Base-by-base conservation (phyloP, 768 basidiomycete species). In the Pisolithus marmoratus region DNA sequence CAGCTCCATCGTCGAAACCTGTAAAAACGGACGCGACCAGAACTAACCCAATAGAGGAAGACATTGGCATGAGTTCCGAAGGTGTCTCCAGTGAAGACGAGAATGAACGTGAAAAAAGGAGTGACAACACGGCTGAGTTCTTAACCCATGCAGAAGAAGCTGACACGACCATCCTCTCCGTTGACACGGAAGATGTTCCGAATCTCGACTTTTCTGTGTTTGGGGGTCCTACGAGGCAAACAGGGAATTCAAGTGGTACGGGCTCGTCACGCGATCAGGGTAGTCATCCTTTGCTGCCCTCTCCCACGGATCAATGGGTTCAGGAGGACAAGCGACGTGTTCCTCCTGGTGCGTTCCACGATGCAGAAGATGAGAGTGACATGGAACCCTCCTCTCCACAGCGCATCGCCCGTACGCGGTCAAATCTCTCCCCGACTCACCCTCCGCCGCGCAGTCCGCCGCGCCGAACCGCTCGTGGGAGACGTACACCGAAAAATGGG, bases 311-410 rank as follows among this genome's bases (percentile, higher is more conserved):
- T 47, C 27, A 52, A 31, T 20, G 55, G 59, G 7, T 59, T 41
- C 38, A 57, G 38, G 44, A 60, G 47, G 50, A 62, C 8, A 54
- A 50, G 52, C 68, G 63, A 51, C 73, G 64, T 43, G 65, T 66
- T 36, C 72, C 70, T 5, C 79, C 78, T 9, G 78, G 77, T 0
- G 77, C 77, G 31, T 80, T 81, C 55, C 62, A 64, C 8, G 62
- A 62, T 2, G 74, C 74, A 2, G 75, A 75, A 9, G 77, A 76
- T 8, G 43, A 45, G 43, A 45, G 43, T 27, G 43, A 45, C 15
- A 26, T 7, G 29, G 43, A 27, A 26, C 44, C 48, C 31, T 43
- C 44, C 46, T 34, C 36, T 27, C 43, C 38, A 46, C 29, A 49
- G 17, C n/a, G 26, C 34, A 50, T 31, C 46, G 40, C 57, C n/a